phyloP scores from a whole-genome alignment of 2,329 filamentous ascomycete species.

The Tolypocladium nubicola region DNA sequence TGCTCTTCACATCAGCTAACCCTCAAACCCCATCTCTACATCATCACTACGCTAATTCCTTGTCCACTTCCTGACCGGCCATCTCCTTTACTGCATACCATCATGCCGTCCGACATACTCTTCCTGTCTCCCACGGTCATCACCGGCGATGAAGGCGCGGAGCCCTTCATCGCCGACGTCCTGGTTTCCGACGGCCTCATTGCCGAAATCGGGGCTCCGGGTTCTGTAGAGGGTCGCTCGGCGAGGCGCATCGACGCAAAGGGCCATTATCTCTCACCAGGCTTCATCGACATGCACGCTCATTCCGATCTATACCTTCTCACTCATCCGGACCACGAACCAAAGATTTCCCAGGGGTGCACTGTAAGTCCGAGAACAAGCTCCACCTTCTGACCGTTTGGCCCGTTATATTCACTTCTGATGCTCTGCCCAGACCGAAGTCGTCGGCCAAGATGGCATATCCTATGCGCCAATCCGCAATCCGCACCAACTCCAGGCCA shows the following conservation, averaged over 20 bases:
- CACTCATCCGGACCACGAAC: slow-evolving; percentile 10
- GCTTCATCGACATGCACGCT: slow-evolving; percentile 15
- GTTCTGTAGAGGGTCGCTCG: slow-evolving; percentile 4
- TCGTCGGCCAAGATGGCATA: slow-evolving; percentile 14
- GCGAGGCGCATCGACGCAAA: slow-evolving; percentile 8
- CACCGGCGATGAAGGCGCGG: slow-evolving; percentile 9
- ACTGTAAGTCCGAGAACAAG: slow-evolving; percentile 6
- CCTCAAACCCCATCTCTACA: neutral
- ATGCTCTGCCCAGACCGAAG: slow-evolving; percentile 8
- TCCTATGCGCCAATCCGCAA: slow-evolving; percentile 11
- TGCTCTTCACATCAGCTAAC: neutral
- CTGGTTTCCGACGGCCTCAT: slow-evolving; percentile 9
- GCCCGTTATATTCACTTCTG: neutral
- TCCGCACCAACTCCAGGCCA: slow-evolving; percentile 7
- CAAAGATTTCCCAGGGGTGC: slow-evolving; percentile 14
- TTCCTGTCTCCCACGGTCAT: slow-evolving; percentile 11
- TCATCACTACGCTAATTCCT: neutral
- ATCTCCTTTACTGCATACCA: neutral
- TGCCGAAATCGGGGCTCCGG: slow-evolving; percentile 8
- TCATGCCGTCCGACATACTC: slow-evolving; percentile 6
- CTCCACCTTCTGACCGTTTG: neutral
- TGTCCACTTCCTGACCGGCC: neutral
- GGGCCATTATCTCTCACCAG: slow-evolving; percentile 10
- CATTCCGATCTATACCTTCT: slow-evolving; percentile 14
- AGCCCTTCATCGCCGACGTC: slow-evolving; percentile 11